A percentile compares a stretch with the other conserved stretches of the same genome.
These are phyloP conservation scores for Colletotrichum tanaceti DNA, from an alignment of 2,329 filamentous ascomycete genomes.

Conservation along the genomic window DNA sequence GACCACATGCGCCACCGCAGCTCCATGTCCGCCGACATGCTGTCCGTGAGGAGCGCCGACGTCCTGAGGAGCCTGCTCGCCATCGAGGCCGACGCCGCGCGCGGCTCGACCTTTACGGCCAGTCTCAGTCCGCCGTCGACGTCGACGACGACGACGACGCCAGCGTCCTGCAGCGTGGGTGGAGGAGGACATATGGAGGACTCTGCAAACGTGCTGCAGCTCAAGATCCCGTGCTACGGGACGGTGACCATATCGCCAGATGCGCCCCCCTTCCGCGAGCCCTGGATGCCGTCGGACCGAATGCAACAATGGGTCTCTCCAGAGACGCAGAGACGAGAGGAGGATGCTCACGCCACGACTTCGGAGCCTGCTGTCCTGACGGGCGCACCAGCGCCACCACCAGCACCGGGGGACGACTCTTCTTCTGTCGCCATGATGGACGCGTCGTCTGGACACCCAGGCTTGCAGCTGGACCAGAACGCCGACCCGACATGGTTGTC, in stretches of 20 bases:
- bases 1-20: constrained; percentile 50
- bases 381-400: neutral
- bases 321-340: neutral
- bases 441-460: too few relatives aligned
- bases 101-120: constrained; percentile 31
- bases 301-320: neutral
- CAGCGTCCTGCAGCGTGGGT: neutral
- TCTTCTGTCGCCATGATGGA: too few relatives aligned
- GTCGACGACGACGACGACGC: neutral
- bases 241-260: constrained; percentile 47
- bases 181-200: neutral
- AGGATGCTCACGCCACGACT: too few relatives aligned
- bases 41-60: constrained; percentile 48
- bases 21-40: constrained; percentile 46
- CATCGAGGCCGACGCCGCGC: constrained; percentile 49
- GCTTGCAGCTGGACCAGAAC: neutral
- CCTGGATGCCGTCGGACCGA: constrained; percentile 41
- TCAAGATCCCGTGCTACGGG: constrained; percentile 47
- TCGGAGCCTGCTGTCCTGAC: neutral
- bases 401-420: neutral
- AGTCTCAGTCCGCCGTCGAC: neutral
- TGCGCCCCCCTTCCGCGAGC: constrained; percentile 42
- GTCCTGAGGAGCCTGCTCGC: constrained; percentile 48
- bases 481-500: constrained; percentile 1
- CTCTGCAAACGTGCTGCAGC: constrained; percentile 19